Evolutionary conservation across 345 rosid genomes (phyloP), one percentile per base, ranked within the genome.

Genomic region (Excoecaria cochinchinensis): DNA sequence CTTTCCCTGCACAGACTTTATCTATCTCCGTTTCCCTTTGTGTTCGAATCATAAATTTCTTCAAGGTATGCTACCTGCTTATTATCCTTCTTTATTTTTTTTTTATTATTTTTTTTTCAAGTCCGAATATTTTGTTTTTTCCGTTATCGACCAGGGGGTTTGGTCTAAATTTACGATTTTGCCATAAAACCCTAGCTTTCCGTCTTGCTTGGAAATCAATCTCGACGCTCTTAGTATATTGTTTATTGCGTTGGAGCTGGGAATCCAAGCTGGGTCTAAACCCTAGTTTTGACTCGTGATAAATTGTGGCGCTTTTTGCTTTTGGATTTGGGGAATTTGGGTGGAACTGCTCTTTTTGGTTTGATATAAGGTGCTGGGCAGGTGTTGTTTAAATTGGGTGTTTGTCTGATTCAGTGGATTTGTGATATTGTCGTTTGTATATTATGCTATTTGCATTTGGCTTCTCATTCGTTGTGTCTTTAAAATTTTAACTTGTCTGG

Each of bases 111-210:
- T 64, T 57, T 21, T 12, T 19, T 12, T 56, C 10, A 66, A 46
- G 60, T 53, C 25, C 44, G 31, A 24, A 47, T 71, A 22, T 46
- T 10, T 12, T 11, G 66, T 70, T 22, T 25, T 74, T 71, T 70
- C 75, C 64, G 44, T 75, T 71, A 4, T 6, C 25, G 57, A 63
- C 60, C 66, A 6, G 72, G 24, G 24, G 67, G 15, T 52, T 17
- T 79, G 69, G 0, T 52, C 16, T 69, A 69, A 47, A 66, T 76
- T 82, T 77, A 71, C 85, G 77, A 75, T 78, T 81, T 82, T 81
- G 73, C 81, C 80, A 80, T 81, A 81, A 78, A 90, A 87, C 91
- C 95, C 89, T 84, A 85, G 81, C 70, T 78, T 61, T 12, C 46
- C 51, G 3, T 52, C 69, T 46, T 78, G 51, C 60, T 77, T 24